phyloP scores from a whole-genome alignment of 495 filamentous ascomycete genomes.

The Aspergillus ellipticus region DNA sequence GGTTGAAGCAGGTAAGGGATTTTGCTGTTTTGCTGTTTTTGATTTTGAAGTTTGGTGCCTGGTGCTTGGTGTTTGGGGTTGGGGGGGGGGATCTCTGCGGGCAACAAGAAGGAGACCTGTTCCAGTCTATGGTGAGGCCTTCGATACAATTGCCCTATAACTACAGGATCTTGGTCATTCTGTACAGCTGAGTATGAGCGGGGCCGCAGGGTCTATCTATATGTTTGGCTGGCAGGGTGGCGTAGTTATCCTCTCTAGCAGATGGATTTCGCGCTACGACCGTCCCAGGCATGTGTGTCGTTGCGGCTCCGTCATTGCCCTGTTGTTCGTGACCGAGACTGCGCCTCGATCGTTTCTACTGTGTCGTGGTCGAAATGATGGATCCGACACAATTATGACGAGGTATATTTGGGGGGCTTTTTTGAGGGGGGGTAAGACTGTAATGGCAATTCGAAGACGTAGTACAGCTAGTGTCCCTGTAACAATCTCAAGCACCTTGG shows the following conservation, averaged over 20 bases:
- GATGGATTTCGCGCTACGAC: slow-evolving; percentile 49
- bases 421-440: not conserved
- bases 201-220: slow-evolving; percentile 10
- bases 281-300: slow-evolving; percentile 27
- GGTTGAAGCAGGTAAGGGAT: slow-evolving; percentile 58
- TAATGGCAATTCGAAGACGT: no score
- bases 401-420: slow-evolving; percentile 50
- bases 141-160: slow-evolving; percentile 94
- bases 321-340: slow-evolving; percentile 16
- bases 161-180: slow-evolving; percentile 26
- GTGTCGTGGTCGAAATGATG: slow-evolving; percentile 41
- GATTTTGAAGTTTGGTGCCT: not conserved
- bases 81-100: slow-evolving; percentile 31
- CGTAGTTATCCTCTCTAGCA: slow-evolving; percentile 34
- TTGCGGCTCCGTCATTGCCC: slow-evolving; percentile 9
- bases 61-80: not conserved
- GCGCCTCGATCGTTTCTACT: slow-evolving; percentile 28
- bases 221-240: slow-evolving; percentile 8
- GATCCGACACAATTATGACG: slow-evolving; percentile 47
- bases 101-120: slow-evolving; percentile 86
- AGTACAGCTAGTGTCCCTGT: not conserved
- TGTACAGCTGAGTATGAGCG: not conserved
- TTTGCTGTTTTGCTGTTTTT: slow-evolving; percentile 10
- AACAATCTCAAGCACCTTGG: not conserved
- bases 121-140: slow-evolving; percentile 55